Percentiles rank a stretch among this genome's conserved stretches.
These are phyloP conservation scores for Penicillium cinerascens DNA, from an alignment of 495 filamentous ascomycete species.

Conservation along the genomic window DNA sequence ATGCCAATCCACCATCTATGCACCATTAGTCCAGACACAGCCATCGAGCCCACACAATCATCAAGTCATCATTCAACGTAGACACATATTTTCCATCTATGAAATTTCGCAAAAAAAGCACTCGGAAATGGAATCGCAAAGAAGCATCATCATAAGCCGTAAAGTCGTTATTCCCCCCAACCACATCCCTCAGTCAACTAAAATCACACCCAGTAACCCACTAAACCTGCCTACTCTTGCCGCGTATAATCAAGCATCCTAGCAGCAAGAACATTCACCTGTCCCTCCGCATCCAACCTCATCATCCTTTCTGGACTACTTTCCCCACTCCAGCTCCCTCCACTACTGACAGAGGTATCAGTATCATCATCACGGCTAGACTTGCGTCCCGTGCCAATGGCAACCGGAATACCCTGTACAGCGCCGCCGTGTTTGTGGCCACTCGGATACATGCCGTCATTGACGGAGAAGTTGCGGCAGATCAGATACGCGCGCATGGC, in stretches of 20 bases:
- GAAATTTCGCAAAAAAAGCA: neutral
- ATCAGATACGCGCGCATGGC: conserved; percentile 97
- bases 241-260: neutral
- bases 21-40: conserved; percentile 1
- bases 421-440: conserved; percentile 70
- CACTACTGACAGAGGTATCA: conserved; percentile 34
- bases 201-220: neutral
- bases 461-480: conserved; percentile 97
- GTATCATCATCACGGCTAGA: conserved; percentile 40
- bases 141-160: conserved; percentile 3
- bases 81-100: conserved; percentile 18
- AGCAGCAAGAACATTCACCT: neutral
- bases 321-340: conserved; percentile 50
- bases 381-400: conserved; percentile 60
- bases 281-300: conserved; percentile 11
- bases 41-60: neutral
- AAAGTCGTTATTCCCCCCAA: conserved; percentile 1
- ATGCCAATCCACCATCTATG: conserved; percentile 10
- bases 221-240: neutral
- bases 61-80: neutral
- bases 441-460: conserved; percentile 84
- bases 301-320: conserved; percentile 51
- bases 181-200: too few species aligned
- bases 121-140: neutral
- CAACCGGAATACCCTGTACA: conserved; percentile 80